Conservation (phyloP, 495 filamentous ascomycete species). For the Penicillium atrosanguineum region DNA sequence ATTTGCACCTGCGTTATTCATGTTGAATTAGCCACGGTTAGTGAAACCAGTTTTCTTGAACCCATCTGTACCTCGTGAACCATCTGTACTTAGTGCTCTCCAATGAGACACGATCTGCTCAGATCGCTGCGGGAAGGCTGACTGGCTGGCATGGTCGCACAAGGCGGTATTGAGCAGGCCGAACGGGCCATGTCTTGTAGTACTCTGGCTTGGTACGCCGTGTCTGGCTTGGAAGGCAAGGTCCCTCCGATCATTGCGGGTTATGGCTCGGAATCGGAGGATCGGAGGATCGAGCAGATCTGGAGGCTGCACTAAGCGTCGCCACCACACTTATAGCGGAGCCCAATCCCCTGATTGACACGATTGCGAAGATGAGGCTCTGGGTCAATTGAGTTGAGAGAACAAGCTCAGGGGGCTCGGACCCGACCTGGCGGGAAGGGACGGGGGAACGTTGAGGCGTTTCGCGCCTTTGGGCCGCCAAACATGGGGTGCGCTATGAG, state of each 20-base stretch:
- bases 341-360: background rate
- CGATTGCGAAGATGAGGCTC: background rate
- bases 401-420: constrained; percentile 7
- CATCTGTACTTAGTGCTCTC: background rate
- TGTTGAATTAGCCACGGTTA: constrained; percentile 23
- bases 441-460: constrained; percentile 3
- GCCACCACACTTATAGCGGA: background rate
- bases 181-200: background rate
- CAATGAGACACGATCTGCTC: background rate
- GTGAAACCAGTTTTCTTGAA: constrained; percentile 17
- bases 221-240: background rate
- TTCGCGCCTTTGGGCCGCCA: background rate
- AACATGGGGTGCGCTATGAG: background rate
- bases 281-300: constrained; percentile 18
- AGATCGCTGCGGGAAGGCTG: background rate
- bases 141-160: constrained; percentile 5
- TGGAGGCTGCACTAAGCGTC: background rate
- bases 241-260: constrained; percentile 9
- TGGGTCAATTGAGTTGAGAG: constrained; percentile 37
- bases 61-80: background rate
- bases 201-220: background rate
- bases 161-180: background rate
- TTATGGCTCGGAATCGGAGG: constrained; percentile 6
- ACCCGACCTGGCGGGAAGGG: constrained; percentile 23
- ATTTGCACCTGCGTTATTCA: constrained; percentile 13